These are phyloP conservation scores for Cryptococcus amylolentus DNA, from an alignment of 1,284 basidiomycete genomes.

Conservation along the genomic window DNA sequence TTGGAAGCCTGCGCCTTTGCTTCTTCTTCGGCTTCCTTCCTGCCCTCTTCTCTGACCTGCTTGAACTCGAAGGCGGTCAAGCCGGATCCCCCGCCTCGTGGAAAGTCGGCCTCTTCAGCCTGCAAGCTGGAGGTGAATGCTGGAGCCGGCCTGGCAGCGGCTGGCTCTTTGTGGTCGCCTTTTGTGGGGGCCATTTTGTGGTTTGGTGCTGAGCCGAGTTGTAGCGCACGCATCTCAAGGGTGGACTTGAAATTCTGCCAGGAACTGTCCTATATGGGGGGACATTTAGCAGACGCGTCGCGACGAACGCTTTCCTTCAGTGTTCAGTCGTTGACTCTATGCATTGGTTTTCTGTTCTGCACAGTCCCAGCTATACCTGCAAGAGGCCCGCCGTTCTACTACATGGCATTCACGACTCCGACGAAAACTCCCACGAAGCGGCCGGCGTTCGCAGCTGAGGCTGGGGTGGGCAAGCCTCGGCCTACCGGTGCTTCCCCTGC, in stretches of 20 bases:
- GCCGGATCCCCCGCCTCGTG: constrained; percentile 69
- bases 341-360: too few species aligned
- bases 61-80: constrained; percentile 91
- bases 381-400: neutral
- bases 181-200: constrained; percentile 10
- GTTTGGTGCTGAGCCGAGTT: neutral
- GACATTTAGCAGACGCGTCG: neutral
- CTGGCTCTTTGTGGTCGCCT: neutral
- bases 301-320: neutral
- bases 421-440: constrained; percentile 28
- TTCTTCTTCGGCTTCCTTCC: constrained; percentile 77
- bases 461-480: constrained; percentile 29
- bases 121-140: constrained; percentile 52
- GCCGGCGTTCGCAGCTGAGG: constrained; percentile 24
- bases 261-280: neutral
- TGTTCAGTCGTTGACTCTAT: too few species aligned
- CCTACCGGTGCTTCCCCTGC: constrained; percentile 35
- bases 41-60: constrained; percentile 74
- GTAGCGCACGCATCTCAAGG: neutral
- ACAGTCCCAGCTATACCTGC: too few species aligned
- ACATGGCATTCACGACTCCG: neutral
- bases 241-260: constrained; percentile 7
- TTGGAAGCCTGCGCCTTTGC: constrained; percentile 52
- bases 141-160: constrained; percentile 35
- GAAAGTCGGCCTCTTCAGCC: constrained; percentile 84